Evolutionary conservation across 176 grass and related monocot species (phyloP), one percentile per base, ranked within the genome.

Genomic region (Oryza longistaminata): DNA sequence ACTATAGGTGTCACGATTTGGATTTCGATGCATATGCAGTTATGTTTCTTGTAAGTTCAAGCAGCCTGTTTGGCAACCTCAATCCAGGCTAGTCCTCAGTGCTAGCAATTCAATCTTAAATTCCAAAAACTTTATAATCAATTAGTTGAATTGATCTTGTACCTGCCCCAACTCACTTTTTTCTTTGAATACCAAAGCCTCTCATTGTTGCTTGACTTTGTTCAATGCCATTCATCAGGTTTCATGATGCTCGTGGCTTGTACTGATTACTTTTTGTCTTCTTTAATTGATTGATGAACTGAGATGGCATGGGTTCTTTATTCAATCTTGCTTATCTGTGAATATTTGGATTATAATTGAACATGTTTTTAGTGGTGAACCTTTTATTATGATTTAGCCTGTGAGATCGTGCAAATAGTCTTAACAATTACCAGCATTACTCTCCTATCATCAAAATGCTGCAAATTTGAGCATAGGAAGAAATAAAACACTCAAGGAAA

Each of bases 301-400:
- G 29, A 77, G 39, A 43, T 71, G 45, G 26, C 58, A 77, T 77
- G 66, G 53, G 22, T 7, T 70, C 55, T 66, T 83, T 11, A 31
- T 68, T 29, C 9, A 68, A 48, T 76, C 49, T 73, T 68, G 13
- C 26, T 62, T 68, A 67, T 90, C 6, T 74, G 25, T 7, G 45
- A 78, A 43, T 64, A 25, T 58, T 1, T 50, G 6, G 55, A 3
- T 6, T 67, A 35, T 73, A 55, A 65, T 77, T 77, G 55, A 34
- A 45, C 66, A 50, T 43, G 50, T 7, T 73, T 82, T 82, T 73
- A 21, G 26, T 39, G 34, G 26, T 31, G 33, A 21, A 21, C 3
- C 74, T 78, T 78, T 19, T 60, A 66, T 50, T 72, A 37, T 52
- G 44, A 74, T 58, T 67, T 88, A 19, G 16, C 9, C 9, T 21